These are phyloP conservation scores for Aspergillus bridgeri DNA, from an alignment of 495 filamentous ascomycete species.

Conservation along the genomic window DNA sequence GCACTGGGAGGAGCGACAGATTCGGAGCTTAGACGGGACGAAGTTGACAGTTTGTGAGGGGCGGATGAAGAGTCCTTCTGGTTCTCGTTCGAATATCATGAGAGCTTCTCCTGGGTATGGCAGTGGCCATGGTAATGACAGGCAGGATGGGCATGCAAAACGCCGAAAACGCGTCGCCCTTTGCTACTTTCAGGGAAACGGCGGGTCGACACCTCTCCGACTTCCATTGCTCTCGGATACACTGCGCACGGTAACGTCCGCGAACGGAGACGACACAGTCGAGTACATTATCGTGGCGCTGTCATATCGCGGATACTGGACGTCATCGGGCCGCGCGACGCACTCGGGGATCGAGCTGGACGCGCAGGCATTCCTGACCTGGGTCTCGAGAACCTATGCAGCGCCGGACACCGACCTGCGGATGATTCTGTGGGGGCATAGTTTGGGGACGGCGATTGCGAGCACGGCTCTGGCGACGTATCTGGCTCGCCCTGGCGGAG, in stretches of 20 bases:
- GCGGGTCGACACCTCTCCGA: slow-evolving; percentile 59
- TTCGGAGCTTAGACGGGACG: slow-evolving; percentile 57
- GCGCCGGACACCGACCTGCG: slow-evolving; percentile 30
- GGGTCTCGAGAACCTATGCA: slow-evolving; percentile 41
- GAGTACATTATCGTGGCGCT: slow-evolving; percentile 59
- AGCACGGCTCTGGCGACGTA: slow-evolving; percentile 50
- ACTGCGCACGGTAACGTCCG: slow-evolving; percentile 15
- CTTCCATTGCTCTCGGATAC: slow-evolving; percentile 62
- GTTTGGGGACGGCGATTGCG: slow-evolving; percentile 61
- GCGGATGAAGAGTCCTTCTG: slow-evolving; percentile 8
- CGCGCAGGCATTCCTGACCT: slow-evolving; percentile 56
- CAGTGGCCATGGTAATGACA: background rate
- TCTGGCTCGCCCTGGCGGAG: slow-evolving; percentile 16
- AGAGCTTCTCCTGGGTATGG: background rate
- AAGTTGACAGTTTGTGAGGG: slow-evolving; percentile 56
- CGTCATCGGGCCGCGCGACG: slow-evolving; percentile 62
- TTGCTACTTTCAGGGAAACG: slow-evolving; percentile 42
- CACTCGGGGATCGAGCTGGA: slow-evolving; percentile 65
- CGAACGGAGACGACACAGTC: slow-evolving; percentile 7
- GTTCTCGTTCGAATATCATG: background rate
- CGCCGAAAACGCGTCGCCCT: slow-evolving; percentile 23
- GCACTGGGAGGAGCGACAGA: slow-evolving; percentile 57
- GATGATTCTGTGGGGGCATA: slow-evolving; percentile 77
- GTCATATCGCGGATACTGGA: slow-evolving; percentile 80
- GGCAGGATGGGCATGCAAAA: too few relatives aligned